Percentiles rank a stretch among this genome's conserved stretches.
Evolutionary conservation across 768 basidiomycete genomes (phyloP).

Genomic region (Pleurotus pulmonarius): DNA sequence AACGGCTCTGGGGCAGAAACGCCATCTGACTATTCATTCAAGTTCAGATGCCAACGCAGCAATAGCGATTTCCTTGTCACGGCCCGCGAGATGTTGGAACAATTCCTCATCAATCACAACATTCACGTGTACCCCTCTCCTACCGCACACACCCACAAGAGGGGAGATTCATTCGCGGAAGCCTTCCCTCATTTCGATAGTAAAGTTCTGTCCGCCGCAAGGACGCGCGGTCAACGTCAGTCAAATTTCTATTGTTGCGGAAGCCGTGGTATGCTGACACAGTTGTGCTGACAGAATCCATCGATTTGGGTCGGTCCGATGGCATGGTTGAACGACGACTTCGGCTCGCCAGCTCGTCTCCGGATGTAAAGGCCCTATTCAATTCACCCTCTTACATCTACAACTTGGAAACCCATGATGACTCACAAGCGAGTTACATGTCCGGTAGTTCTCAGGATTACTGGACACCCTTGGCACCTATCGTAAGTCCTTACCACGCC

Average conservation of each 20-base stretch:
- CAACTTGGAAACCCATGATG: slow-evolving; percentile 71
- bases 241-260: slow-evolving; percentile 20
- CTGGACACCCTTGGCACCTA: slow-evolving; percentile 75
- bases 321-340: slow-evolving; percentile 70
- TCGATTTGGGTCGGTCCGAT: slow-evolving; percentile 70
- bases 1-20: slow-evolving; percentile 42
- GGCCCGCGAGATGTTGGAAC: slow-evolving; percentile 89
- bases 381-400: slow-evolving; percentile 83
- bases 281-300: slow-evolving; percentile 51
- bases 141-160: slow-evolving; percentile 75
- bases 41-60: slow-evolving; percentile 92
- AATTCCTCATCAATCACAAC: slow-evolving; percentile 82
- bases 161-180: slow-evolving; percentile 91
- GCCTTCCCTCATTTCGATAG: slow-evolving; percentile 97
- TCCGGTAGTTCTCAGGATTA: slow-evolving; percentile 59
- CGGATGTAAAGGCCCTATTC: slow-evolving; percentile 94
- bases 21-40: slow-evolving; percentile 82
- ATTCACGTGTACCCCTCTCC: slow-evolving; percentile 79
- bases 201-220: slow-evolving; percentile 81
- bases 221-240: slow-evolving; percentile 56
- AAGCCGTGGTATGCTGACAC: slow-evolving; percentile 3
- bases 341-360: slow-evolving; percentile 84
- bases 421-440: slow-evolving; percentile 56
- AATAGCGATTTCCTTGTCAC: slow-evolving; percentile 92
- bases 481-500: slow-evolving; percentile 41